Evolutionary conservation across 2,329 filamentous ascomycete genomes (phyloP), one percentile per base, ranked within the genome.

Genomic region (Arthrobotrys megalospora): DNA sequence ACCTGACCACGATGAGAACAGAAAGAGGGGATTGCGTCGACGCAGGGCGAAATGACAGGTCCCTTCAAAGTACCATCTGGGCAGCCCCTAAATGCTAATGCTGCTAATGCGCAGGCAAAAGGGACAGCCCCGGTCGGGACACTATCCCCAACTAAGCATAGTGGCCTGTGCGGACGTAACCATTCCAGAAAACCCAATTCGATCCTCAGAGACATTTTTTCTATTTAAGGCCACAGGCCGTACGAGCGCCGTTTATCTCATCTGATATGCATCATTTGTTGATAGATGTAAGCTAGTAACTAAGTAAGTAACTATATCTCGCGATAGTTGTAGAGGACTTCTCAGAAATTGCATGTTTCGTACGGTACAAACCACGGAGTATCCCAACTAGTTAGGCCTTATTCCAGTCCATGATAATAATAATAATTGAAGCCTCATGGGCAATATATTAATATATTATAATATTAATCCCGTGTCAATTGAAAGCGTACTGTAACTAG

Each of bases 1-100:
- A 62, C 66, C 66, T 50, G 53, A 62, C 66, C 67, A 53, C n/a
- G 52, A 53, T 53, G 55, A 63, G 50, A 36, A 67, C 58, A 58
- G 64, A 55, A 43, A 53, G 47, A 41, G 53, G 47, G 10, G 38
- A n/a, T 32, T 47, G 63, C 45, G 24, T 68, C 62, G 70, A 67
- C 45, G 53, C 53, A 67, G 70, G 53, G 48, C 60, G 60, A 73
- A 73, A 66, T 72, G 69, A 72, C 67, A 65, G 58, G 68, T 72
- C 63, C 48, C 58, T 38, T 45, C 43, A 28, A 28, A 28, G 24
- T 28, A 28, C 24, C 24, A 28, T 28, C 24, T 5, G 36, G 36
- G 36, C 8, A 38, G 36, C 60, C 38, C 58, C 34, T 19, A 14
- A 34, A 32, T 16, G 34, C 41, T 21, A 12, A 21, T 32, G 34